phyloP scores from a whole-genome alignment of 2,329 filamentous ascomycete genomes.

The Scedosporium boydii region DNA sequence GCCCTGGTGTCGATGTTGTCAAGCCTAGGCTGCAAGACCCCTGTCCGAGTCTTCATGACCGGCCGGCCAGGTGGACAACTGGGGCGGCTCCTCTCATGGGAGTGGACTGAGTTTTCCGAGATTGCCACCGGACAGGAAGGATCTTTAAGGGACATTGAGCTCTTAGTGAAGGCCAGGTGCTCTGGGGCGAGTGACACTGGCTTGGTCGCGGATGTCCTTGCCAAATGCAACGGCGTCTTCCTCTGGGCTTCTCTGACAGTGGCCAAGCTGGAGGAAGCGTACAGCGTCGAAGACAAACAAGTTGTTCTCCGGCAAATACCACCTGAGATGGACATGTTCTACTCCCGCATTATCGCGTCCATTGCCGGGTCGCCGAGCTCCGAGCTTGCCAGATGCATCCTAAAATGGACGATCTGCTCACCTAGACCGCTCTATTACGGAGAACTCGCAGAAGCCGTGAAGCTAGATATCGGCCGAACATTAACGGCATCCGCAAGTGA shows the following conservation, averaged over 20 bases:
- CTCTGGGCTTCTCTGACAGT: slow-evolving; percentile 16
- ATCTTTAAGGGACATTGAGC: slow-evolving; percentile 13
- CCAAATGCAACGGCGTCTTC: slow-evolving; percentile 16
- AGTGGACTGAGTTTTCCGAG: slow-evolving; percentile 9
- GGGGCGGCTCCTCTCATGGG: slow-evolving; percentile 11
- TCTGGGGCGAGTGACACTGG: background rate
- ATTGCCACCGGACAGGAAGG: slow-evolving; percentile 12
- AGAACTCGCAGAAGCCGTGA: slow-evolving; percentile 5
- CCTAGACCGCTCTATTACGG: background rate
- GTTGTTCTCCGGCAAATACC: slow-evolving; percentile 12
- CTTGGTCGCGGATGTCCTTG: slow-evolving; percentile 13
- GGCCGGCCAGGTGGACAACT: slow-evolving; percentile 13
- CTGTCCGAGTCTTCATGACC: slow-evolving; percentile 14
- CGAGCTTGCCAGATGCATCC: slow-evolving; percentile 8
- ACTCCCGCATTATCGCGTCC: slow-evolving; percentile 12
- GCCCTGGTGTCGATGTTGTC: slow-evolving; percentile 12
- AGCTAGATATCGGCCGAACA: slow-evolving; percentile 5
- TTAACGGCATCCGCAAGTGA: background rate
- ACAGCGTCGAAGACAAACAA: slow-evolving; percentile 15
- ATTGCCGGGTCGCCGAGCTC: slow-evolving; percentile 10
- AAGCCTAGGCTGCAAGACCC: slow-evolving; percentile 9
- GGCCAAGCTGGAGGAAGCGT: slow-evolving; percentile 11
- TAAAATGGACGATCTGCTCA: slow-evolving; percentile 8
- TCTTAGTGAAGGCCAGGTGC: slow-evolving; percentile 9
- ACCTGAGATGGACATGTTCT: slow-evolving; percentile 16